Conservation (phyloP, 192 early-diverging fungal genomes). For the Coemansia sp. region DNA sequence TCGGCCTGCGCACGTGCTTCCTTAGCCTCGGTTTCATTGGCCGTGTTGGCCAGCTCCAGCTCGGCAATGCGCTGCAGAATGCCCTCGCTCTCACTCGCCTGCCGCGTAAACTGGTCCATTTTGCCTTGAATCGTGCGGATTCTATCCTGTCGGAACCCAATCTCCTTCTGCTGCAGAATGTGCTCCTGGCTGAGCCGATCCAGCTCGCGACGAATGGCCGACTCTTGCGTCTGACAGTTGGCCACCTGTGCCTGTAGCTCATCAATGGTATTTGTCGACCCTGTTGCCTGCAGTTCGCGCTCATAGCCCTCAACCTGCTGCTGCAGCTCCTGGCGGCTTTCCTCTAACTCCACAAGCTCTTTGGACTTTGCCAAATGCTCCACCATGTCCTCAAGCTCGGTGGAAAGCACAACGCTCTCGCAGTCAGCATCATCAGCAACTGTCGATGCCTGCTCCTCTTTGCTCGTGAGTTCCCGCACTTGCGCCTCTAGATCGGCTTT, state of each 20-base stretch:
- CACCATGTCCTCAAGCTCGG: constrained; percentile 21
- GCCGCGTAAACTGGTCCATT: constrained; percentile 29
- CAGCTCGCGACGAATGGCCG: constrained; percentile 56
- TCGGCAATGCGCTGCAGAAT: constrained; percentile 27
- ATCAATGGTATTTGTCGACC: constrained; percentile 65
- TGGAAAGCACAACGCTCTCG: constrained; percentile 12
- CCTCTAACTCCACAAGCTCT: constrained; percentile 34
- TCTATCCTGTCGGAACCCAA: constrained; percentile 50
- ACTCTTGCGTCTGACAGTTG: constrained; percentile 38
- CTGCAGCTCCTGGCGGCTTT: constrained; percentile 41
- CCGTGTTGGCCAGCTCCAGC: constrained; percentile 14
- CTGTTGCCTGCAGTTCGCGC: constrained; percentile 58
- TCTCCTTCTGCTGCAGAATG: constrained; percentile 58
- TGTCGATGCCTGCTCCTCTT: constrained; percentile 39
- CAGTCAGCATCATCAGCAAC: constrained; percentile 22
- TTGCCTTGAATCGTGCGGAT: constrained; percentile 28
- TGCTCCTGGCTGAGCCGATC: constrained; percentile 57
- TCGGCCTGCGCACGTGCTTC: constrained; percentile 24
- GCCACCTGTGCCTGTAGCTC: constrained; percentile 67
- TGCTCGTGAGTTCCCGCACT: constrained; percentile 42
- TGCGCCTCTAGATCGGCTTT: constrained; percentile 41
- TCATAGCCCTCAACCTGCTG: constrained; percentile 55
- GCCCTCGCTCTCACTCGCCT: constrained; percentile 28
- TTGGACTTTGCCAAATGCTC: constrained; percentile 20
- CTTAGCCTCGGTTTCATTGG: constrained; percentile 10